Base-by-base conservation (phyloP, 371 early-diverging fungal genomes). In the Rhizopus arrhizus region DNA sequence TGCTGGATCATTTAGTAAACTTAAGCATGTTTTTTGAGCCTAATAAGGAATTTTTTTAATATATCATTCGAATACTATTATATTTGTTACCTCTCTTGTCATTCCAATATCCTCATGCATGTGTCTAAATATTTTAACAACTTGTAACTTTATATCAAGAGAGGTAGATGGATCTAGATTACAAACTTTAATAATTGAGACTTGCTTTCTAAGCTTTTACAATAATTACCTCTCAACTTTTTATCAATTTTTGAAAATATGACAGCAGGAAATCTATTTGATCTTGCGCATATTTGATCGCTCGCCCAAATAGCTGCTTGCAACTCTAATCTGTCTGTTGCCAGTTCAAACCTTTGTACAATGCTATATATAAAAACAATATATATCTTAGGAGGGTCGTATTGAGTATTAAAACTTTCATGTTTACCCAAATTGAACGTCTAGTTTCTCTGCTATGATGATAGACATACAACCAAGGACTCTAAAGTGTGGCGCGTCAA, bases 101-200 rank as follows among this genome's bases (percentile, higher is more conserved):
- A 83, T 70, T 3, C 75, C 72, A 33, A 83, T 81, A 68, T 85
- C 81, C 40, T 73, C 70, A 61, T 83, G 82, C 85, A 85, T 85
- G 53, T 85, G 85, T 34, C 83, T 75, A 59, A 83, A 80, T 54
- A 85, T 75, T 29, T 79, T 73, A 35, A 85, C 74, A 13, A 82
- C 42, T 50, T 72, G 62, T 33, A 78, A 58, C 47, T 76, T 76
- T 34, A 77, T 68, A 29, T 80, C 74, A 15, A 78, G 58, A 4
- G 76, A 70, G 5, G 74, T 77, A 41, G 66, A 64, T 35, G 65
- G 46, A 45, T 73, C 76, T 47, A 70, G 53, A 35, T n/a, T n/a
- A 11, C 29, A 36, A 22, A 22, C 22, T 22, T 22, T 22, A 22
- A 22, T 22, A 22, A 22, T 22, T 22, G 22, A 22, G 22, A 22